Evolutionary conservation across 164 flowering plant species (phyloP).

Genomic region (Berberis thunbergii): DNA sequence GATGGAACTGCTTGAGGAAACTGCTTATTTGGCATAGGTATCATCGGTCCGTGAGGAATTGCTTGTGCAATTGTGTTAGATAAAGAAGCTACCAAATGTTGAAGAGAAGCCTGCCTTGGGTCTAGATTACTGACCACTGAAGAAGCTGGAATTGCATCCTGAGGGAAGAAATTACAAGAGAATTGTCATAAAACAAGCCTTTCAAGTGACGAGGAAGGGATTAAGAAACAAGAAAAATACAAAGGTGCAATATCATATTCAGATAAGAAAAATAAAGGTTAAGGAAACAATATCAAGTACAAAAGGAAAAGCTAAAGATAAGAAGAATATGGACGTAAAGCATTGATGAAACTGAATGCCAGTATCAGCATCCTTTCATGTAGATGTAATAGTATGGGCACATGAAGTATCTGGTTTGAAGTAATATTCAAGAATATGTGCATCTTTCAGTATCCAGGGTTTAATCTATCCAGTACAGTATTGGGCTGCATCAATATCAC

Average conservation of each 20-base stretch:
- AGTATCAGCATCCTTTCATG: too few relatives aligned
- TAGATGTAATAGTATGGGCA: too few relatives aligned
- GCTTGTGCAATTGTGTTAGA: constrained; percentile 29
- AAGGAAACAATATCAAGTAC: too few relatives aligned
- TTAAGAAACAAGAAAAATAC: background rate
- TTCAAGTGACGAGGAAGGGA: background rate
- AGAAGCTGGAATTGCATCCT: constrained; percentile 71
- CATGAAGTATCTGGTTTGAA: too few relatives aligned
- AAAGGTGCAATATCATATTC: too few relatives aligned
- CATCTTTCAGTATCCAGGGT: too few relatives aligned
- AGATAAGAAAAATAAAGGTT: too few relatives aligned
- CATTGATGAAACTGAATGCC: too few relatives aligned
- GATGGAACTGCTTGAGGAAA: constrained; percentile 35
- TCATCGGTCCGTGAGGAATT: constrained; percentile 31
- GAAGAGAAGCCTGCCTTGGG: constrained; percentile 42
- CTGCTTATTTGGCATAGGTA: constrained; percentile 32
- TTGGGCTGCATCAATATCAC: background rate
- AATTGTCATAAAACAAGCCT: background rate
- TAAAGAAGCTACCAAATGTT: constrained; percentile 32
- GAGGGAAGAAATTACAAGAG: constrained; percentile 9
- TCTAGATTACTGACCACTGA: constrained; percentile 37
- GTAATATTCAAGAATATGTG: too few relatives aligned
- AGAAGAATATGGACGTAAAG: too few relatives aligned
- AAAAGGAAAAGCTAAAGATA: too few relatives aligned
- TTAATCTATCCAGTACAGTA: too few relatives aligned